Conservation (phyloP, 2,329 filamentous ascomycete genomes). For the Alternaria ventricosa region DNA sequence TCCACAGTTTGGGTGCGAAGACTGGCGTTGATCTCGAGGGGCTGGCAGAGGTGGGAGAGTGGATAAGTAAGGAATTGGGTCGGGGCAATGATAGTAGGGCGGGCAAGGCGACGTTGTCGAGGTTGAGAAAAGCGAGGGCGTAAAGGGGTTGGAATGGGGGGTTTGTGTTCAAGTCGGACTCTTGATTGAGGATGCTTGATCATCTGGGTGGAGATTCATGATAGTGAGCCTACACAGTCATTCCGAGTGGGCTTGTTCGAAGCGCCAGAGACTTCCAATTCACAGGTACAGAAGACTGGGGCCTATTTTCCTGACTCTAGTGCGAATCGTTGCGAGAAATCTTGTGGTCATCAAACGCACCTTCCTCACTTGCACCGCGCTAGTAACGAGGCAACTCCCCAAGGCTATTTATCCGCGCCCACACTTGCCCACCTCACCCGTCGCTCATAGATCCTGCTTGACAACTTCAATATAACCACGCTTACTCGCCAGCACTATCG, state of each 20-base stretch:
- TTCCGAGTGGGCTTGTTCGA: background rate
- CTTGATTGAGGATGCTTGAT: background rate
- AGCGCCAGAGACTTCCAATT: too few species aligned
- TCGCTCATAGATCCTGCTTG: too few species aligned
- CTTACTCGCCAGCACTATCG: too few species aligned
- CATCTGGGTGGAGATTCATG: background rate
- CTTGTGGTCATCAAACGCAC: background rate
- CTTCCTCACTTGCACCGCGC: background rate
- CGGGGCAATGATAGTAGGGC: slow-evolving; percentile 48
- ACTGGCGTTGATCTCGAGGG: slow-evolving; percentile 66
- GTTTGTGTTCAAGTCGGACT: background rate
- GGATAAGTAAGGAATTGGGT: slow-evolving; percentile 48
- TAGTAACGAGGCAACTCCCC: background rate
- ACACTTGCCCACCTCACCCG: too few species aligned
- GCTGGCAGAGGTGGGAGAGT: slow-evolving; percentile 47
- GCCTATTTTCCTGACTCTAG: too few species aligned
- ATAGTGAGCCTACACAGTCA: background rate
- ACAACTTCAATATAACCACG: too few species aligned
- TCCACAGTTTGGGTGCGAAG: slow-evolving; percentile 74
- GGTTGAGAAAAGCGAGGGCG: slow-evolving; percentile 26
- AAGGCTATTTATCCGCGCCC: background rate
- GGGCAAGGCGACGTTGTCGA: slow-evolving; percentile 47
- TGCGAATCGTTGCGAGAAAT: background rate
- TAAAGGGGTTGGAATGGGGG: background rate
- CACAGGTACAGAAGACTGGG: too few species aligned